phyloP scores from a whole-genome alignment of 1,284 basidiomycete genomes.

The Melampsora occidentalis region DNA sequence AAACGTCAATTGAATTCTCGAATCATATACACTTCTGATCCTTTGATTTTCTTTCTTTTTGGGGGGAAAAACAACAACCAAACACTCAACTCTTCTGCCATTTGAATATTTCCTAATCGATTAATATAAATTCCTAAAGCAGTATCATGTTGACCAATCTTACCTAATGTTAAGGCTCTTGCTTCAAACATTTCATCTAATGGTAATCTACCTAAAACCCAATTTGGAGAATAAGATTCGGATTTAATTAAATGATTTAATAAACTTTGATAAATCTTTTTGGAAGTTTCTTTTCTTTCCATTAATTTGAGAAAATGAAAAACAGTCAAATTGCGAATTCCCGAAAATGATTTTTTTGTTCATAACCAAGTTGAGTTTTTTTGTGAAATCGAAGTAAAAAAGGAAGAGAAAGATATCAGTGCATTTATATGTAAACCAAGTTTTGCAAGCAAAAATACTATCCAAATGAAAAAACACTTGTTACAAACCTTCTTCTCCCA shows the following conservation, averaged over 20 bases:
- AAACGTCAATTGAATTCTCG: not conserved
- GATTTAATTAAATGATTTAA: constrained; percentile 73
- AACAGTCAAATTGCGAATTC: too few relatives aligned
- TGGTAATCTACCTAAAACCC: constrained; percentile 72
- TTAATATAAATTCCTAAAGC: constrained; percentile 91
- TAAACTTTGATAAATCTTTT: constrained; percentile 65
- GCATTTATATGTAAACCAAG: not conserved
- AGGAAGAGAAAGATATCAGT: not conserved
- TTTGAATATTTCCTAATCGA: constrained; percentile 70
- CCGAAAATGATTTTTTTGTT: too few relatives aligned
- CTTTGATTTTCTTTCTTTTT: not conserved
- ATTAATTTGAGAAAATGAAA: not conserved
- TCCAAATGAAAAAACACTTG: not conserved
- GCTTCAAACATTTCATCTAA: constrained; percentile 79
- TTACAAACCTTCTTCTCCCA: constrained; percentile 61
- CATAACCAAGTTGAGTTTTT: too few relatives aligned
- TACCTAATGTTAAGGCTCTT: constrained; percentile 81
- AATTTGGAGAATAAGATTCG: constrained; percentile 70
- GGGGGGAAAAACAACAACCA: not conserved
- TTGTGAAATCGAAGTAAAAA: not conserved
- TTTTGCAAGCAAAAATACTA: not conserved
- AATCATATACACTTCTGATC: too few relatives aligned
- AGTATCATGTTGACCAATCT: constrained; percentile 83
- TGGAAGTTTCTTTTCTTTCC: constrained; percentile 50
- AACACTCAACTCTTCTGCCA: constrained; percentile 75